Conservation (phyloP, 192 early-diverging fungal species). For the Spizellomyces punctatus region DNA sequence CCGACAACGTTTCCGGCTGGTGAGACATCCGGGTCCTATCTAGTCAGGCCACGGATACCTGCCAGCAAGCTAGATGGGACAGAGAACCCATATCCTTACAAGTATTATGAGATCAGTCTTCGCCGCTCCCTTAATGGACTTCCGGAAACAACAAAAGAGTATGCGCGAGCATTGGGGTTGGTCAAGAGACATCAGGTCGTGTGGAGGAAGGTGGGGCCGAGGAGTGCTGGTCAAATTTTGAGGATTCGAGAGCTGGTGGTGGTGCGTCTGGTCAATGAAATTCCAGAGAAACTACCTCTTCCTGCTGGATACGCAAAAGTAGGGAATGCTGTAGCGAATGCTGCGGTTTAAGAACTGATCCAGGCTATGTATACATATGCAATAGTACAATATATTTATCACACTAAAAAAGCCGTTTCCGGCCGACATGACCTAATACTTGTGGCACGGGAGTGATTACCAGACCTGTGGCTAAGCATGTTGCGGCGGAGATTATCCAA, state of each 20-base stretch:
- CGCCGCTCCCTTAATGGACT: slow-evolving; percentile 61
- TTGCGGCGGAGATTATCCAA: no score
- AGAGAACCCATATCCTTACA: slow-evolving; percentile 39
- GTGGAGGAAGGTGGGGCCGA: slow-evolving; percentile 52
- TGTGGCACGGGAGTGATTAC: no score
- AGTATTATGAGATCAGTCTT: slow-evolving; percentile 65
- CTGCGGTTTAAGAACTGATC: neutral
- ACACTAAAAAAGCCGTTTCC: no score
- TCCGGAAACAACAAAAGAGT: slow-evolving; percentile 47
- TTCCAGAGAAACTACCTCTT: slow-evolving; percentile 30
- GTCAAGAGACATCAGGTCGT: slow-evolving; percentile 57
- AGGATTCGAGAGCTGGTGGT: slow-evolving; percentile 66
- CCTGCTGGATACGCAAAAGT: slow-evolving; percentile 26
- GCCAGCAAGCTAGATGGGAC: slow-evolving; percentile 5
- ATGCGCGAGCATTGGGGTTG: slow-evolving; percentile 57
- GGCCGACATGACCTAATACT: no score
- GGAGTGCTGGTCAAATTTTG: slow-evolving; percentile 61
- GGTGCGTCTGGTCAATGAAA: slow-evolving; percentile 47
- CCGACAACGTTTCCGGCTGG: slow-evolving; percentile 43
- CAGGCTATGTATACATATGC: no score
- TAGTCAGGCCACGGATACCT: slow-evolving; percentile 19
- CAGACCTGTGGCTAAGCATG: no score
- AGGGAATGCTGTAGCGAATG: slow-evolving; percentile 12
- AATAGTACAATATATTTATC: no score
- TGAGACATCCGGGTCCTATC: neutral